These are phyloP conservation scores for Anaeramoeba flamelloides DNA, from an alignment of 78 protist species.

Conservation along the genomic window DNA sequence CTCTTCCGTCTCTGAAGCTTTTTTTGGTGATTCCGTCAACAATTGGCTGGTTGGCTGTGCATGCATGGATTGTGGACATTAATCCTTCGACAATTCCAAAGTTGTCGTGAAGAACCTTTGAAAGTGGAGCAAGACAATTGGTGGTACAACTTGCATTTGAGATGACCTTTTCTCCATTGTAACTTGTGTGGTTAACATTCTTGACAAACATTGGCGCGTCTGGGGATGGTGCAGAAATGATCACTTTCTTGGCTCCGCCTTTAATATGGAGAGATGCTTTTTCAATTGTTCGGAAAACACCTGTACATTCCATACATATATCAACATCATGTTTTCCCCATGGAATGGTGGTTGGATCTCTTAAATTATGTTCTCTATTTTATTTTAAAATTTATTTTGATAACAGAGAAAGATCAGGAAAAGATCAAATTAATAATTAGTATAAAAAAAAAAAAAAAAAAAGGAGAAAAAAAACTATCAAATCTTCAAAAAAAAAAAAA, in stretches of 20 bases:
- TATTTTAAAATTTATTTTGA: no score
- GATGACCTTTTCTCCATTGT: slow-evolving; percentile 45
- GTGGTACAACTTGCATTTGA: slow-evolving; percentile 98
- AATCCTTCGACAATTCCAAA: slow-evolving; percentile 88
- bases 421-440: no score
- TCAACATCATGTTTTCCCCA: no score
- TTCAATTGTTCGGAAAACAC: no score
- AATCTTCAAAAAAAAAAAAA: no score
- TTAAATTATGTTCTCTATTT: no score
- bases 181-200: slow-evolving; percentile 86
- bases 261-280: slow-evolving; percentile 3
- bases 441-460: no score
- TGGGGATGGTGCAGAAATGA: slow-evolving; percentile 94
- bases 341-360: no score
- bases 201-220: slow-evolving; percentile 89
- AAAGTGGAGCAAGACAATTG: slow-evolving; percentile 98
- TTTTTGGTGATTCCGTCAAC: slow-evolving; percentile 84
- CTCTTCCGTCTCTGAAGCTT: slow-evolving; percentile 92
- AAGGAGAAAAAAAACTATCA: no score
- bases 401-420: no score
- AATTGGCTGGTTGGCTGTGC: slow-evolving; percentile 93
- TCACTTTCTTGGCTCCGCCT: slow-evolving; percentile 84
- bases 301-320: no score
- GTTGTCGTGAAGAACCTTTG: slow-evolving; percentile 76
- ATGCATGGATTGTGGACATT: slow-evolving; percentile 98